Evolutionary conservation across 2,329 filamentous ascomycete genomes (phyloP), one percentile per base, ranked within the genome.

Genomic region (Penicillium corylophilum): DNA sequence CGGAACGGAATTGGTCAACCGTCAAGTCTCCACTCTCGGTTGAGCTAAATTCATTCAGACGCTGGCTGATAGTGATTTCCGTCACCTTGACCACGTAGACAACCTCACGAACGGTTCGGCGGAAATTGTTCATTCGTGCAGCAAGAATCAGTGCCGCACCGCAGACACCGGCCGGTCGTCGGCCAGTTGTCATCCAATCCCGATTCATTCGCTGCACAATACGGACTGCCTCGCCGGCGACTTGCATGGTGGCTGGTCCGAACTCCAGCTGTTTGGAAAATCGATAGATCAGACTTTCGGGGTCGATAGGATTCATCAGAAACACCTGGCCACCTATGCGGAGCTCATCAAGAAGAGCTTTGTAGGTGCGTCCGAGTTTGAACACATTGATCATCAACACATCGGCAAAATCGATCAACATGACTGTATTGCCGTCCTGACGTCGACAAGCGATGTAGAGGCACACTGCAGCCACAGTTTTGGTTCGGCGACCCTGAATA

Each of bases 41-140:
- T 28, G 86, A 82, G 57, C 89, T 90, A 74, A 97, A 99, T 67
- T 99, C 94, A 59, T 92, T 86, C 9, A 99, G 77, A 55, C 94
- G 90, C 68, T 93, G 90, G 65, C 91, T 88, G 54, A 99, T 90
- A 7, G 94, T 99, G 55, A 90, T 83, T 59, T 95, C 95, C 38
- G 92, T 95, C 45, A 97, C 92, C 69, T 96, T 97, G 69, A 96
- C 93, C 33, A 96, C 89, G 69, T 96, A 97, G n/a, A 97, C 93
- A 8, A 99, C 89, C 72, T 99, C 94, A 26, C 91, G 84, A 12
- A 95, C 85, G 0, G 91, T 96, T 16, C 94, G 86, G 40, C 93
- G 88, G 68, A 95, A 99, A 72, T 97, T 97, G 80, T 96, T 95
- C 88, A 97, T 97, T 46, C 94, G 88, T 8, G 94, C 93, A 6